phyloP scores from a whole-genome alignment of 1,284 basidiomycete genomes.

The Cerrena zonata region DNA sequence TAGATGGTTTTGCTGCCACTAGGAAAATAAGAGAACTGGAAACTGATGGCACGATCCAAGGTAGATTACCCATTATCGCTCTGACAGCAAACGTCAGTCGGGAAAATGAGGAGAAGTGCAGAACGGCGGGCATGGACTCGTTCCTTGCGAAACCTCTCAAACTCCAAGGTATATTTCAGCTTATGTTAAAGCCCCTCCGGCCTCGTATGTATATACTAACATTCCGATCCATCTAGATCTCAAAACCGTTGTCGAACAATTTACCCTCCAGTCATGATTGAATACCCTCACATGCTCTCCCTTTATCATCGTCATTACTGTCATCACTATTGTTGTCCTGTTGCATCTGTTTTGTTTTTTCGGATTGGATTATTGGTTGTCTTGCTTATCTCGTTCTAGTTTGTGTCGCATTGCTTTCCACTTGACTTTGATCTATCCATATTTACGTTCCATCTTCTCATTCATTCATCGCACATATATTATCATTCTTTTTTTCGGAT shows the following conservation, averaged over 20 bases:
- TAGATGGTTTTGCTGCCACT: constrained; percentile 26
- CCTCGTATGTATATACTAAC: too few species aligned
- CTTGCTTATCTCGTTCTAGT: not conserved
- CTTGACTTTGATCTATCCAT: not conserved
- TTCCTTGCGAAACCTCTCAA: constrained; percentile 28
- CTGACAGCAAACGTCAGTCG: constrained; percentile 28
- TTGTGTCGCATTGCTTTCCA: not conserved
- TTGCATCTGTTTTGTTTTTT: not conserved
- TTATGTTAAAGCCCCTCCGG: too few species aligned
- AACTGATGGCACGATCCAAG: constrained; percentile 18
- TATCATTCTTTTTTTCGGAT: too few species aligned
- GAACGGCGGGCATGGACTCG: constrained; percentile 27
- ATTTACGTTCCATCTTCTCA: not conserved
- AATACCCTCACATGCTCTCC: not conserved
- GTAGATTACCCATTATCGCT: constrained; percentile 25
- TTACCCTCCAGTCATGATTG: not conserved
- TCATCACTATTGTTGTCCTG: not conserved
- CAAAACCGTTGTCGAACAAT: not conserved
- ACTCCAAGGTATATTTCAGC: constrained; percentile 21
- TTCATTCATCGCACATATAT: too few species aligned
- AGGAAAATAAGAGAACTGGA: constrained; percentile 23
- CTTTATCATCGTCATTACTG: not conserved
- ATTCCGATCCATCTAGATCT: too few species aligned
- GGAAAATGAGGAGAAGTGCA: constrained; percentile 25
- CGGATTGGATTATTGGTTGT: not conserved